Base-by-base conservation (phyloP, 768 basidiomycete species). In the Leccinum disarticulatum region DNA sequence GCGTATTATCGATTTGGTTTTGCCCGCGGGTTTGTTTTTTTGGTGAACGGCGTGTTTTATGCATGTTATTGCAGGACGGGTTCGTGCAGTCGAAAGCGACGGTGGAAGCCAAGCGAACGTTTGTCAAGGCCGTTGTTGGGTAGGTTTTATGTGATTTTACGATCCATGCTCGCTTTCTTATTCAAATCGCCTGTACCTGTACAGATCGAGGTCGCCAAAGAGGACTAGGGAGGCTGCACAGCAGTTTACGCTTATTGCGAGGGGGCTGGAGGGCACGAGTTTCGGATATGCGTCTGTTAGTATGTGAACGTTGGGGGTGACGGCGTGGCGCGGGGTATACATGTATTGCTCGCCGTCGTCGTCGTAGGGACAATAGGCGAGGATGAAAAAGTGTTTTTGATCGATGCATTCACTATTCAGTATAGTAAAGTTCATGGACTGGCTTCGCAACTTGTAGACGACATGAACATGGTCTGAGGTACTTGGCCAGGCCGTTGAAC, bases 201-300 rank as follows among this genome's bases (percentile, higher is more conserved):
- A 10, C 56, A 90, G 90, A 28, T 86, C 91, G 36, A 81, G 90
- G 46, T 89, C 89, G 17, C 76, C 85, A 3, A 88, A 87, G 69
- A 81, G 80, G 64, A 92, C 87, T 36, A 79, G 89, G 62, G 93
- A 94, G 41, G 93, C 93, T 0, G 87, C 92, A 11, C 87, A 93
- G 64, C 91, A 95, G 62, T 95, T 96, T 72, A 88, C 88, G 1
- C 79, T 96, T 0, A 82, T 96, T 19, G 88, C 92, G 11, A 76
- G 93, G 67, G 93, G 93, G 3, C 73, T 95, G 58, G 91, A 92
- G 64, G 91, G 89, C 8, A 88, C 92, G 9, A 87, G 84, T 61
- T 95, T 95, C 72, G 93, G 93, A 8, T 93, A 90, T 71, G 85
- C 91, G 2, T 85, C 87, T 4, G 77, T 85, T 55, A 78, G 79